These are phyloP conservation scores for Coccinonectria pachysandricola DNA, from an alignment of 2,329 filamentous ascomycete genomes.

Conservation along the genomic window DNA sequence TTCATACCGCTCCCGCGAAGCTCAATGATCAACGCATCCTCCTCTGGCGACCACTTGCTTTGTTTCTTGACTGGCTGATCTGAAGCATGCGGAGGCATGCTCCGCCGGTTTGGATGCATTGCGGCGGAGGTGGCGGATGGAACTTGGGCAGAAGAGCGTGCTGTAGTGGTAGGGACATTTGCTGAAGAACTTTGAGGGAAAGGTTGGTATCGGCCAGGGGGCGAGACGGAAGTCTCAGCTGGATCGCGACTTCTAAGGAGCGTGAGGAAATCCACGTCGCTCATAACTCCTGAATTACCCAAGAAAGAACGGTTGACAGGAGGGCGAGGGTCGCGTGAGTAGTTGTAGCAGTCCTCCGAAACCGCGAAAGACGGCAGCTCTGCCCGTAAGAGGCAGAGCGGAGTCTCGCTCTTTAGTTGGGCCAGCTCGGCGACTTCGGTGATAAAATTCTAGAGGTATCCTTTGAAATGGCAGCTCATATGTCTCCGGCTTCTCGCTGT, in stretches of 20 bases:
- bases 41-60: constrained; percentile 91
- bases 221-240: constrained; percentile 53
- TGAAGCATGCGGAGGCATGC: constrained; percentile 36
- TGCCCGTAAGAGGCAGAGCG: constrained; percentile 32
- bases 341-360: constrained; percentile 18
- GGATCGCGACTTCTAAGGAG: constrained; percentile 70
- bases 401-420: constrained; percentile 32
- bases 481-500: too few relatives aligned
- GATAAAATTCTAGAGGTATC: constrained; percentile 6
- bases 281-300: constrained; percentile 23
- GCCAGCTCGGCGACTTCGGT: constrained; percentile 27
- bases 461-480: constrained; percentile 9
- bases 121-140: constrained; percentile 23
- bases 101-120: constrained; percentile 22
- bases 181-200: constrained; percentile 2
- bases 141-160: constrained; percentile 11
- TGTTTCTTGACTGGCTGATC: constrained; percentile 82
- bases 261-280: constrained; percentile 90
- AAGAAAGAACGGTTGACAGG: constrained; percentile 19
- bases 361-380: constrained; percentile 25
- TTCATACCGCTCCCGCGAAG: constrained; percentile 88
- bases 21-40: constrained; percentile 89
- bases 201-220: constrained; percentile 22
- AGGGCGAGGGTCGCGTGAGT: constrained; percentile 19
- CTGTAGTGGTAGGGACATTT: neutral